Evolutionary conservation across 2,329 filamentous ascomycete genomes (phyloP).

Genomic region (Paecilomyces dactylethromorphus): DNA sequence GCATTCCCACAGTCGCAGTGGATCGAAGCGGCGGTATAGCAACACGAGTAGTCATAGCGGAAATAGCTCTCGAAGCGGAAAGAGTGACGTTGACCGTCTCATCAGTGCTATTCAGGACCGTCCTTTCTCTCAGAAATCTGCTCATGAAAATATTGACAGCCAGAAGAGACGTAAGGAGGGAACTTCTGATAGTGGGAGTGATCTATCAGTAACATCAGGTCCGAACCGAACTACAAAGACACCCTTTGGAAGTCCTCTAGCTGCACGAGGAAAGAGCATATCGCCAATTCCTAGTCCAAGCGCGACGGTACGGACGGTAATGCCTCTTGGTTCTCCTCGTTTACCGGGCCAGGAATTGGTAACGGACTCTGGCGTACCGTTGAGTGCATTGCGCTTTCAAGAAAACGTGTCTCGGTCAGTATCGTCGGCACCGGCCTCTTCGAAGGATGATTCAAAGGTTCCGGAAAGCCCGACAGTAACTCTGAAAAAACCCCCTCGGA

Average conservation of each 20-base stretch:
- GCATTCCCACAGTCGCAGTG: constrained; percentile 9
- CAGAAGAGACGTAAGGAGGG: background rate
- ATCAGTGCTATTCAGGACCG: constrained; percentile 38
- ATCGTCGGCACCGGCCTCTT: background rate
- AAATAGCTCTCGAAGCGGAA: constrained; percentile 26
- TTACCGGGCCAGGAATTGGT: constrained; percentile 21
- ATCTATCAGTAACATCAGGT: background rate
- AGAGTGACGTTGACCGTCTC: constrained; percentile 34
- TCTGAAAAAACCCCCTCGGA: background rate
- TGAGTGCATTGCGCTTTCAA: constrained; percentile 23
- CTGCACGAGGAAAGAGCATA: background rate
- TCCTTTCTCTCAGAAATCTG: constrained; percentile 10
- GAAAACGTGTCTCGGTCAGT: constrained; percentile 11
- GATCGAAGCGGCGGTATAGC: constrained; percentile 11
- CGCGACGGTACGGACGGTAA: constrained; percentile 10
- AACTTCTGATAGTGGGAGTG: background rate
- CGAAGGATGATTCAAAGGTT: background rate
- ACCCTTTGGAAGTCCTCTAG: background rate
- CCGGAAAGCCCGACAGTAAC: background rate
- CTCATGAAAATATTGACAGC: constrained; percentile 8
- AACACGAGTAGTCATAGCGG: constrained; percentile 23
- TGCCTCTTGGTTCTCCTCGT: constrained; percentile 12
- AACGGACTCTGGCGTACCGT: constrained; percentile 26
- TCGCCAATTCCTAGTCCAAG: background rate
- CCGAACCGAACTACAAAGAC: background rate